Evolutionary conservation across 2,329 filamentous ascomycete species (phyloP), one percentile per base, ranked within the genome.

Genomic region (Chaetomiaceae sp.): DNA sequence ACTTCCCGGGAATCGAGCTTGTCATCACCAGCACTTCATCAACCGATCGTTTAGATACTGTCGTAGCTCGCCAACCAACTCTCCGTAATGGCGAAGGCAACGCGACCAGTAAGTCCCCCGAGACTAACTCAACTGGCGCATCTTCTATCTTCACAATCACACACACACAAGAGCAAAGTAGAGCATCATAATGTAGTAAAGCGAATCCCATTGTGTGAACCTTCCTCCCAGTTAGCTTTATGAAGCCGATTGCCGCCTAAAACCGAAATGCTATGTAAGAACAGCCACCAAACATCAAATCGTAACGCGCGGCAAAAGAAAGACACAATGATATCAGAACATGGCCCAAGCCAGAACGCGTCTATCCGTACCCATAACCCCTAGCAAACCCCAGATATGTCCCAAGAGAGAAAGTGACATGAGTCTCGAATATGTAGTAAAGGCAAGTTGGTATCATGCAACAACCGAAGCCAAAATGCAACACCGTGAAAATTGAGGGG

Each of bases 371-470:
- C 36, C 36, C 36, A 38, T 5, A 38, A 38, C 11, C 16, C 36
- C 36, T 21, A 5, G 25, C 25, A 27, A 18, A 11, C 16, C 36
- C 36, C 16, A 38, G 21, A 38, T 21, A 18, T n/a, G 16, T 7
- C 36, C 27, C 25, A 10, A n/a, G 27, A 30, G 20, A 45, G 25
- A 23, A 11, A 45, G n/a, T 18, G 13, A 23, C 43, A 43, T 43
- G 21, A 45, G 5, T 6, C 10, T 18, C 20, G n/a, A 46, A 16
- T 14, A 48, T 30, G 43, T 34, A 37, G 48, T 45, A 51, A 51
- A 51, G 23, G 25, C 48, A 49, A 58, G 51, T 21, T 57, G 54
- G 54, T 57, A 60, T 57, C 53, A 55, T 53, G 50, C 47, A 53
- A 25, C 23, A 48, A 48, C 13, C 18, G 27, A 45, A 40, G 13